Evolutionary conservation across 495 filamentous ascomycete genomes (phyloP).

Genomic region (Penicillium riverlandense): DNA sequence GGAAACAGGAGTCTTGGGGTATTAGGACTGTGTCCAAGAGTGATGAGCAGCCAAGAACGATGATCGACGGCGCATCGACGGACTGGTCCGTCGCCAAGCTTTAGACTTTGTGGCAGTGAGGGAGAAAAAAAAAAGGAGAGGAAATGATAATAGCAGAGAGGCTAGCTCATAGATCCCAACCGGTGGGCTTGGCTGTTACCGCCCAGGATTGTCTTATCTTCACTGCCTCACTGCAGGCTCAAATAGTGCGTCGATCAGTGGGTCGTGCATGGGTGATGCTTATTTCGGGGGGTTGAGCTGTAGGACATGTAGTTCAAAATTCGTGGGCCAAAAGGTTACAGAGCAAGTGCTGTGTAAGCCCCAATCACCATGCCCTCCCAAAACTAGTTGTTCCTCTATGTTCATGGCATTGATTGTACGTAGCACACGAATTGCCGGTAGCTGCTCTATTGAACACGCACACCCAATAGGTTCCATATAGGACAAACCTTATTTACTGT

Average conservation of each 20-base stretch:
- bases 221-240: conserved; percentile 10
- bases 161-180: not conserved
- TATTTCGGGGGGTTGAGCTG: conserved; percentile 1
- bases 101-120: conserved; percentile 19
- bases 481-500: no score
- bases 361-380: no score
- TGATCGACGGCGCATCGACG: conserved; percentile 28
- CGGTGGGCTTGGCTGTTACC: not conserved
- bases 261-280: conserved; percentile 6
- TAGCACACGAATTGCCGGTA: no score
- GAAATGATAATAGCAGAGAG: not conserved
- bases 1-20: no score
- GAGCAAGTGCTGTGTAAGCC: not conserved
- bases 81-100: conserved; percentile 33
- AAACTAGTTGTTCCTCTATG: no score
- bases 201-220: conserved; percentile 12
- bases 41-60: conserved; percentile 22
- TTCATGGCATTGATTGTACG: no score
- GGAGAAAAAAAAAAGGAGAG: not conserved
- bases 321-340: conserved; percentile 9
- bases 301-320: conserved; percentile 1
- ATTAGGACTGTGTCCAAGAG: conserved; percentile 2
- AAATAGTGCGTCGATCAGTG: not conserved
- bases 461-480: no score
- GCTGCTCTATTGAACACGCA: no score